Base-by-base conservation (phyloP, 2,329 filamentous ascomycete genomes). In the Calonectria ilicicola region DNA sequence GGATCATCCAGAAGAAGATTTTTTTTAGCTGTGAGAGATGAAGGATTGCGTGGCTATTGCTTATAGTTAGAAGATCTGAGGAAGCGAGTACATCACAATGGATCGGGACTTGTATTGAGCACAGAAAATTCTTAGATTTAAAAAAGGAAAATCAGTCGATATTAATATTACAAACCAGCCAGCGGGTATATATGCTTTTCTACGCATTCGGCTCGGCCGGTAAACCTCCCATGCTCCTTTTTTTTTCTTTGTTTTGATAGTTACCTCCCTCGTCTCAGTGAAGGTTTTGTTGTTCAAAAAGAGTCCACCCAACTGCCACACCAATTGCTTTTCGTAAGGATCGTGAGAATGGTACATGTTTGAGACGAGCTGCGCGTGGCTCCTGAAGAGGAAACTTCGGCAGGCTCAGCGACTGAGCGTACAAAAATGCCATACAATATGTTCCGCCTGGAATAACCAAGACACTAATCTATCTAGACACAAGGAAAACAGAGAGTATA, bases 341-440 rank as follows among this genome's bases (percentile, higher is more conserved):
- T 89, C 88, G 88, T 90, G 86, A 88, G 87, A 89, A 89, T 85
- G 82, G 82, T 83, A 88, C 79, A 77, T 80, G 73, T 80, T 73
- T 75, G 73, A 67, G 71, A 72, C 58, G 67, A 72, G 53, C 46
- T 46, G 65, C 69, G 71, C 64, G 53, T 29, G 58, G 64, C 75
- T 69, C 65, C 63, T 23, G 8, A 3, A 21, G 29, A 38, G 69
- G 70, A 74, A 77, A 73, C 70, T 51, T 51, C 42, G 70, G 67
- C 76, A 42, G 26, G 49, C 76, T 77, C 72, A 46, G 51, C 60
- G 72, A 66, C 49, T 72, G 70, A 70, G 70, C 78, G 74, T 75
- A 77, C 79, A 44, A 62, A 44, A 3, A 29, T 75, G 67, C 73
- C 69, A 79, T 80, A 77, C 73, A 78, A 64, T 47, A 49, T 73